Evolutionary conservation across 139 green algal species (phyloP).

Genomic region (Chlamydomonas schloesseri): DNA sequence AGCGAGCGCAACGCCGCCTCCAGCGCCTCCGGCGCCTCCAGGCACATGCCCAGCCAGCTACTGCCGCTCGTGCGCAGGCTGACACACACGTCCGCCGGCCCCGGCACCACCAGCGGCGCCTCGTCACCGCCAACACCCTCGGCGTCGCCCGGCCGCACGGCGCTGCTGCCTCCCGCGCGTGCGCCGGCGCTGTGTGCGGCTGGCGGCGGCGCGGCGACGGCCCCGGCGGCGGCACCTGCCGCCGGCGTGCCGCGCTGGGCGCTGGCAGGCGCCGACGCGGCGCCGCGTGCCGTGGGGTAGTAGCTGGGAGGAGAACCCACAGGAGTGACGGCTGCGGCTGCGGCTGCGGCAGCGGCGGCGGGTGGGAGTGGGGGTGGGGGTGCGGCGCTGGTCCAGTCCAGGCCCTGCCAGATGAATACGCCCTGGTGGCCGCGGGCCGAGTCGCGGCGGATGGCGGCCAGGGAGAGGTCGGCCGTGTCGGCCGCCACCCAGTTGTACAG

Average conservation of each 20-base stretch:
- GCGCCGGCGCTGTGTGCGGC: too few species aligned
- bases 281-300: too few species aligned
- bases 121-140: too few species aligned
- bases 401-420: constrained; percentile 26
- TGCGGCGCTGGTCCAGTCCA: not conserved
- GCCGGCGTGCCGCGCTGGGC: not conserved
- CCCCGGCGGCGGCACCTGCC: not conserved
- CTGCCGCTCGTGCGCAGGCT: constrained; percentile 19
- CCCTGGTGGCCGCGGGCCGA: not conserved
- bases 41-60: constrained; percentile 31
- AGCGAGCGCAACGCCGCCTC: not conserved
- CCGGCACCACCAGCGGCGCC: not conserved
- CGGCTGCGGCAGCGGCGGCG: not conserved
- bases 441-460: constrained; percentile 2
- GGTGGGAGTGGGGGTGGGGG: too few species aligned
- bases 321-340: too few species aligned
- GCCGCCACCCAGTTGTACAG: constrained; percentile 36
- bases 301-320: too few species aligned
- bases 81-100: not conserved
- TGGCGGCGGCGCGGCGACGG: too few species aligned
- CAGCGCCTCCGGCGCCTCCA: not conserved
- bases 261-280: not conserved
- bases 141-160: too few species aligned
- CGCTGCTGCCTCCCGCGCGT: too few species aligned
- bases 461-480: not conserved